phyloP scores from a whole-genome alignment of 805 yeast species.

The Schwanniomyces polymorphus region DNA sequence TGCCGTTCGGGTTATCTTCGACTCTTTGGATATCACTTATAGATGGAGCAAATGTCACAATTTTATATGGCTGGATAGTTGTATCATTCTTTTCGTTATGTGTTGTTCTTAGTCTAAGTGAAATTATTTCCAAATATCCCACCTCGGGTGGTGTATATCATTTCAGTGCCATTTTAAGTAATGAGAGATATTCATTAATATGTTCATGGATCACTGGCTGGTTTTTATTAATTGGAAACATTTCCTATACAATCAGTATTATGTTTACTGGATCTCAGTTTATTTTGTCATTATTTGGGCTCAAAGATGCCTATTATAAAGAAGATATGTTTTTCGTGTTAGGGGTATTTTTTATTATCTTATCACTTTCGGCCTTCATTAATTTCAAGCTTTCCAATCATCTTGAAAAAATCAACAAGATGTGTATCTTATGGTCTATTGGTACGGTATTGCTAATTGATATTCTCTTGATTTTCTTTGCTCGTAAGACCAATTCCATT shows the following conservation, averaged over 20 bases:
- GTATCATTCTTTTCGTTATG: conserved; percentile 63
- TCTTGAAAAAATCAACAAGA: conserved; percentile 62
- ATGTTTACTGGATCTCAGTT: conserved; percentile 78
- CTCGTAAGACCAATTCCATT: conserved; percentile 57
- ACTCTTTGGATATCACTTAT: conserved; percentile 69
- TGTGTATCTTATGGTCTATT: conserved; percentile 75
- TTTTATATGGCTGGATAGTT: conserved; percentile 71
- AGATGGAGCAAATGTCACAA: conserved; percentile 77
- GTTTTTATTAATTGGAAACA: conserved; percentile 70
- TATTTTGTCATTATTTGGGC: conserved; percentile 63
- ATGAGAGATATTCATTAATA: conserved; percentile 52
- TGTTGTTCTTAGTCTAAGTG: conserved; percentile 73
- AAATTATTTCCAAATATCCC: conserved; percentile 75
- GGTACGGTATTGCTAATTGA: conserved; percentile 71
- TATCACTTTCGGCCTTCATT: conserved; percentile 59
- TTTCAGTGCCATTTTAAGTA: conserved; percentile 70
- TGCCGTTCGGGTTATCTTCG: conserved; percentile 75
- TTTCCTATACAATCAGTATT: conserved; percentile 75
- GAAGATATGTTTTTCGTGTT: conserved; percentile 58
- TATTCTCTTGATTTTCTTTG: conserved; percentile 58
- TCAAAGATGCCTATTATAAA: conserved; percentile 57
- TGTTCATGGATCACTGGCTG: conserved; percentile 81
- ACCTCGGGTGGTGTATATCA: conserved; percentile 77
- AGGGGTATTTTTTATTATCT: conserved; percentile 54
- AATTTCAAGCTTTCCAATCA: conserved; percentile 60